These are phyloP conservation scores for Stachybotrys chlorohalonatus DNA, from an alignment of 2,329 filamentous ascomycete species.

Conservation along the genomic window DNA sequence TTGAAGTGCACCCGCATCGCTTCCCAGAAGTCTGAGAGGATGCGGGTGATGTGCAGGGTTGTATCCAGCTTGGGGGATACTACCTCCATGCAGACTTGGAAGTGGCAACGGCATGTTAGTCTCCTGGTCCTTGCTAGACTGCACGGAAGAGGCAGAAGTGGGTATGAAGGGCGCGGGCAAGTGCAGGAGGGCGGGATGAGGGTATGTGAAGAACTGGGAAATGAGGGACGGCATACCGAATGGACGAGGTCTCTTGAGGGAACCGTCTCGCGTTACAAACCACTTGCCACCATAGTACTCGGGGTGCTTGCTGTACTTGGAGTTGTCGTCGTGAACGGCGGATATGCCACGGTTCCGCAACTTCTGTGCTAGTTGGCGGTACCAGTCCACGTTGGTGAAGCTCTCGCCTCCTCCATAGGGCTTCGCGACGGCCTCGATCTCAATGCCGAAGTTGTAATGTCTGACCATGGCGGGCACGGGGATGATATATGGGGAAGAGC, in stretches of 20 bases:
- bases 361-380: conserved; percentile 28
- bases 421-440: conserved; percentile 27
- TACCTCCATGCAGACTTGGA: conserved; percentile 29
- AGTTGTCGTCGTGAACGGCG: conserved; percentile 27
- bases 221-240: conserved; percentile 16
- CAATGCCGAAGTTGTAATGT: conserved; percentile 31
- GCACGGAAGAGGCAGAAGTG: background rate
- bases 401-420: conserved; percentile 25
- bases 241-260: conserved; percentile 25
- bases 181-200: background rate
- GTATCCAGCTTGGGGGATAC: conserved; percentile 29
- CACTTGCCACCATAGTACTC: conserved; percentile 32
- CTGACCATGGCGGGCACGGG: conserved; percentile 12
- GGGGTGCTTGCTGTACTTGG: conserved; percentile 29
- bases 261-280: conserved; percentile 31
- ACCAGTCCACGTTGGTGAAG: conserved; percentile 30
- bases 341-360: conserved; percentile 26
- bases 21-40: conserved; percentile 30
- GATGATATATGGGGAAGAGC: background rate
- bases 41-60: conserved; percentile 18
- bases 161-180: background rate
- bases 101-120: conserved; percentile 1
- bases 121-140: background rate
- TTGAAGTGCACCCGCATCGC: conserved; percentile 31
- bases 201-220: background rate